Evolutionary conservation across 1,284 basidiomycete species (phyloP).

Genomic region (Moniliella sp.): DNA sequence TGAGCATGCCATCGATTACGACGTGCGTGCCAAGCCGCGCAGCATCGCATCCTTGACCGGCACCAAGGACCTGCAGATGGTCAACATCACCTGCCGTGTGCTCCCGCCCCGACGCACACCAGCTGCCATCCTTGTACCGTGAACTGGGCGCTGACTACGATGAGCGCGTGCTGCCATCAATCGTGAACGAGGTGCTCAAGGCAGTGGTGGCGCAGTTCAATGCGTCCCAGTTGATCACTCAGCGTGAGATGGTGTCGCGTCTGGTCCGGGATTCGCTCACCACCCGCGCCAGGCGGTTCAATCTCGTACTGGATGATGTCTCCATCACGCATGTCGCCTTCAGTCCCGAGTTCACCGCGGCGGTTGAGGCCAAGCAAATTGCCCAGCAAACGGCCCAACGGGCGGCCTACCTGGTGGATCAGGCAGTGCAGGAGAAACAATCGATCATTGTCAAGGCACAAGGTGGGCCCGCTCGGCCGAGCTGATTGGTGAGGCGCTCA

Average conservation of each 20-base stretch:
- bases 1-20: conserved; percentile 81
- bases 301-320: conserved; percentile 87
- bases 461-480: conserved; percentile 71
- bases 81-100: neutral
- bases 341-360: conserved; percentile 93
- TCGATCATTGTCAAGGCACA: conserved; percentile 92
- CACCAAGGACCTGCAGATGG: conserved; percentile 49
- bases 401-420: conserved; percentile 93
- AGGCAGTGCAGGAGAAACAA: conserved; percentile 96
- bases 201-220: conserved; percentile 98
- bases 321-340: conserved; percentile 98
- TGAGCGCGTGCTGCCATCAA: conserved; percentile 54
- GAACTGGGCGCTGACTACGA: conserved; percentile 95
- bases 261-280: conserved; percentile 81
- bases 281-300: conserved; percentile 64
- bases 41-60: conserved; percentile 91
- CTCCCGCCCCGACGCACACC: conserved; percentile 55
- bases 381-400: conserved; percentile 95
- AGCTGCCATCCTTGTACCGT: conserved; percentile 71
- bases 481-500: conserved; percentile 82
- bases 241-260: conserved; percentile 87
- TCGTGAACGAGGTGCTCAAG: conserved; percentile 64
- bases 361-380: conserved; percentile 96
- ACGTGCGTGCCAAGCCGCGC: conserved; percentile 91
- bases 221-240: conserved; percentile 90